These are phyloP conservation scores for Irpex sp. DNA, from an alignment of 1,284 basidiomycete species.

Conservation along the genomic window DNA sequence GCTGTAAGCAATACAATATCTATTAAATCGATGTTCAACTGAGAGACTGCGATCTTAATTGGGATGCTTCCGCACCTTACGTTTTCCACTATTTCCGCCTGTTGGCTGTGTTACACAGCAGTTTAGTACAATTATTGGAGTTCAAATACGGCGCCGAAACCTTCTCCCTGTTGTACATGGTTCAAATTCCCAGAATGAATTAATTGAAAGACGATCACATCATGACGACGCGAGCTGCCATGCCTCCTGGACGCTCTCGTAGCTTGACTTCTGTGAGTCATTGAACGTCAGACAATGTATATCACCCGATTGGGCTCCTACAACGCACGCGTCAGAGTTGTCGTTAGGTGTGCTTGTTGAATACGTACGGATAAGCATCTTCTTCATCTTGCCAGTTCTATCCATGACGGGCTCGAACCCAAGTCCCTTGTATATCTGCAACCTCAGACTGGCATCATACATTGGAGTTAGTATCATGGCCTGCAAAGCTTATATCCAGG, in stretches of 20 bases:
- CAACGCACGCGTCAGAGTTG: constrained; percentile 1
- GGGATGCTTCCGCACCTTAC: no score
- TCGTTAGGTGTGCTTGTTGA: not conserved
- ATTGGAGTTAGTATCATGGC: constrained; percentile 9
- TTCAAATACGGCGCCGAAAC: no score
- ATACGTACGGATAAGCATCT: constrained; percentile 77
- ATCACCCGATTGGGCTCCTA: constrained; percentile 72
- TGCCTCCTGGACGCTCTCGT: constrained; percentile 47
- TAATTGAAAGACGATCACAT: constrained; percentile 17
- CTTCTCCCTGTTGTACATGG: no score
- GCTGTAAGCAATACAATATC: no score
- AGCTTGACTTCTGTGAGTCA: constrained; percentile 31
- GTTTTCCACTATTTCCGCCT: no score
- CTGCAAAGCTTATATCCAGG: not conserved
- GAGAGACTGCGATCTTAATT: no score
- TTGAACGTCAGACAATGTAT: constrained; percentile 53
- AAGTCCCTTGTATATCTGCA: constrained; percentile 73
- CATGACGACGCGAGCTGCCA: constrained; percentile 70
- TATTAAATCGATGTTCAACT: no score
- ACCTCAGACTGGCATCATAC: constrained; percentile 55
- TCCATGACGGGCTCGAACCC: constrained; percentile 75
- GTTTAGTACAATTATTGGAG: no score
- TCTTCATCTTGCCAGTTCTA: constrained; percentile 55
- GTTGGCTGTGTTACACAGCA: no score
- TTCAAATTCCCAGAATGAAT: no score